Evolutionary conservation across 352 stramenopile genomes (phyloP).

Genomic region (Bremia lactucae): DNA sequence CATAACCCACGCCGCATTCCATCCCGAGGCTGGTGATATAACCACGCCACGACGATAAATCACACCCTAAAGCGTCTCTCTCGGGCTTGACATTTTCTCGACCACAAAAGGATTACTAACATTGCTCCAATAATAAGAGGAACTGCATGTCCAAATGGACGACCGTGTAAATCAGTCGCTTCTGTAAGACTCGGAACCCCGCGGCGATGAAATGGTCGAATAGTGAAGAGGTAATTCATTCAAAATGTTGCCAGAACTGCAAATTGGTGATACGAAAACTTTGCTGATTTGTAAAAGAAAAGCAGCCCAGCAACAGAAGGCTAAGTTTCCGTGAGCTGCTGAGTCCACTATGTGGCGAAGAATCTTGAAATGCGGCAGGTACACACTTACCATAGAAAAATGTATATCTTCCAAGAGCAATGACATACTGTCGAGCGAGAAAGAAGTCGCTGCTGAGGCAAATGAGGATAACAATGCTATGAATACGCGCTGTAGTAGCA

Average conservation of each 20-base stretch:
- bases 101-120: constrained; percentile 27
- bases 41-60: constrained; percentile 44
- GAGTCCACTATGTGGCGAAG: constrained; percentile 59
- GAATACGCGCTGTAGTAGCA: constrained; percentile 23
- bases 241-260: constrained; percentile 20
- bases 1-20: constrained; percentile 48
- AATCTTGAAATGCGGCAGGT: constrained; percentile 25
- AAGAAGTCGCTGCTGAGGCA: constrained; percentile 46
- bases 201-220: constrained; percentile 72
- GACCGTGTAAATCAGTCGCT: constrained; percentile 44
- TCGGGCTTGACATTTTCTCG: constrained; percentile 9
- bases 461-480: constrained; percentile 36
- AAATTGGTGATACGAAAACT: constrained; percentile 2
- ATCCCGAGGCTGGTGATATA: constrained; percentile 65
- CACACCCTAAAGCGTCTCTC: constrained; percentile 26
- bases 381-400: constrained; percentile 17
- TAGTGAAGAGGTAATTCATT: constrained; percentile 27
- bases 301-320: constrained; percentile 47
- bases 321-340: constrained; percentile 37
- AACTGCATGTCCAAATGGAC: constrained; percentile 56
- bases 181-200: constrained; percentile 38
- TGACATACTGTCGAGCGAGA: constrained; percentile 41
- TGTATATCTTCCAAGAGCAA: not conserved
- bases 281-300: constrained; percentile 36
- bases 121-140: constrained; percentile 49